These are phyloP conservation scores for Laburnicola sp. DNA, from an alignment of 2,329 filamentous ascomycete genomes.

Conservation along the genomic window DNA sequence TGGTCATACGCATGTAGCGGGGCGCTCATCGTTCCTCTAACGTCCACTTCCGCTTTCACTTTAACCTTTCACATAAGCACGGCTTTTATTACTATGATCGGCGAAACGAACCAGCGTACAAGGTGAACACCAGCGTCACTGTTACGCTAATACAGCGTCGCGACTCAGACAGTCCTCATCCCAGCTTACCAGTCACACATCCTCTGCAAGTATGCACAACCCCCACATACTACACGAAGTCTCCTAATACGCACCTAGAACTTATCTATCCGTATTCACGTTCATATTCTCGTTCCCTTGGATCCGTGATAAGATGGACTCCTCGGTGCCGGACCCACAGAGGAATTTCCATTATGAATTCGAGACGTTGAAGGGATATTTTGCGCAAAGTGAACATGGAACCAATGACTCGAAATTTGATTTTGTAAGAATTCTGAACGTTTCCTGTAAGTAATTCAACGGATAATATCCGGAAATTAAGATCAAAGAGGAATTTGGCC, in stretches of 20 bases:
- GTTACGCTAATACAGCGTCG: too few species aligned
- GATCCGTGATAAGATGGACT: slow-evolving; percentile 3
- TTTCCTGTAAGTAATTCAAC: neutral
- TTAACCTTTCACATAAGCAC: neutral
- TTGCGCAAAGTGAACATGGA: slow-evolving; percentile 62
- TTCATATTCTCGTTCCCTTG: slow-evolving; percentile 12
- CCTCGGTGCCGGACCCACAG: neutral
- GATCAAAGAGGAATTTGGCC: slow-evolving; percentile 66
- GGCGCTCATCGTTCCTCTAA: neutral
- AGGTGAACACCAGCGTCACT: too few species aligned
- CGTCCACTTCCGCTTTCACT: neutral
- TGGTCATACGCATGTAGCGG: neutral
- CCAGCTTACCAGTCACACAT: too few species aligned
- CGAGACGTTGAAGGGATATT: slow-evolving; percentile 63
- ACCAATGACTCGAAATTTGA: slow-evolving; percentile 63
- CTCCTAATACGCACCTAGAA: neutral
- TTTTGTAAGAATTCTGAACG: slow-evolving; percentile 54
- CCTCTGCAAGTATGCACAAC: neutral
- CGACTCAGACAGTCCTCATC: too few species aligned
- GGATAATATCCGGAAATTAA: slow-evolving; percentile 29
- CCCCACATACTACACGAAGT: neutral
- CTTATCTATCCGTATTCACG: slow-evolving; percentile 12
- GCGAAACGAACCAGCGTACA: too few species aligned
- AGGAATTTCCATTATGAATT: slow-evolving; percentile 56
- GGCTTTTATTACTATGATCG: neutral